These are phyloP conservation scores for Coniochaeta ligniaria DNA, from an alignment of 2,329 filamentous ascomycete genomes.

Conservation along the genomic window DNA sequence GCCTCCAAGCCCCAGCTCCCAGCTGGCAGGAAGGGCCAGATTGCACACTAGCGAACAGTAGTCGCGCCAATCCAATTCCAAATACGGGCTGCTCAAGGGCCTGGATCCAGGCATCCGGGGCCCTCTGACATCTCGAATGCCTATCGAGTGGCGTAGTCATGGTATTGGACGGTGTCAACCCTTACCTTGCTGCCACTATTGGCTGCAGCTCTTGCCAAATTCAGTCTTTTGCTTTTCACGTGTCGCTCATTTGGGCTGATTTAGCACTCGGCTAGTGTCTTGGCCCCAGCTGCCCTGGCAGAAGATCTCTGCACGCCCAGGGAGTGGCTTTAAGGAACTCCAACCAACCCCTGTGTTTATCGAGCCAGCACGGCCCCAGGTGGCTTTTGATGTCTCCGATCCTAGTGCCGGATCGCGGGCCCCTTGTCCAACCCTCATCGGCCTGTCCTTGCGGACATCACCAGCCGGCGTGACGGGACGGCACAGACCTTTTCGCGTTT, in stretches of 20 bases:
- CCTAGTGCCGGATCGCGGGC: not conserved
- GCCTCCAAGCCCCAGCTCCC: not conserved
- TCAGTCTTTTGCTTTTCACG: not conserved
- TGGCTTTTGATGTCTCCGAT: not conserved
- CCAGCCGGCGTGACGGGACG: not conserved
- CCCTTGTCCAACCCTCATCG: not conserved
- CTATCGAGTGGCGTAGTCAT: not conserved
- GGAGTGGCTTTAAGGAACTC: not conserved
- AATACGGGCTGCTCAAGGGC: not conserved
- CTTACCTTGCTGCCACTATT: not conserved
- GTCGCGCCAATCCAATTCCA: not conserved
- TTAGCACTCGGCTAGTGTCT: not conserved
- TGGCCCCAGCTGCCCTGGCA: not conserved
- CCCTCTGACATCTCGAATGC: not conserved
- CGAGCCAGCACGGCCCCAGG: not conserved
- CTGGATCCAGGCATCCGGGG: not conserved
- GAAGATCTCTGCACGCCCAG: not conserved
- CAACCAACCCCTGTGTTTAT: not conserved
- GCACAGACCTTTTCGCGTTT: not conserved
- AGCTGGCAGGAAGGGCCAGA: not conserved
- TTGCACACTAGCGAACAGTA: not conserved
- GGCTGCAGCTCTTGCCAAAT: not conserved
- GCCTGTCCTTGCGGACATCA: constrained; percentile 1
- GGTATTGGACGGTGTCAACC: not conserved
- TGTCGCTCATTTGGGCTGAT: not conserved